phyloP scores from a whole-genome alignment of 2,329 filamentous ascomycete genomes.

The Fusarium chuoi region DNA sequence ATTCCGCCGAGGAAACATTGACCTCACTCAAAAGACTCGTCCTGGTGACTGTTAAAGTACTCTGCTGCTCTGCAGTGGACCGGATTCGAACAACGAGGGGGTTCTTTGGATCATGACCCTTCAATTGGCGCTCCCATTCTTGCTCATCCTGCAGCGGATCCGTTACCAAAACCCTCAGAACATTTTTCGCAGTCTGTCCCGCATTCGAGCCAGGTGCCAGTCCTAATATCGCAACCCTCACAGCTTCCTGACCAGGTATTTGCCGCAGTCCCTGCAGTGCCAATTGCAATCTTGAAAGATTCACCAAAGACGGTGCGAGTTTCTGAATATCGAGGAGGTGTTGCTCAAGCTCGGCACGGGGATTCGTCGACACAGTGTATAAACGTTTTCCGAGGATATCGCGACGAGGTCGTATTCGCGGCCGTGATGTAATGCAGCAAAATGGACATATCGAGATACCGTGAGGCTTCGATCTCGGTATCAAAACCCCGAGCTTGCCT shows the following conservation, averaged over 20 bases:
- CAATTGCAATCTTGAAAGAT: slow-evolving; percentile 76
- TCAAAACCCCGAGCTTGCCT: slow-evolving; percentile 44
- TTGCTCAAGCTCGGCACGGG: slow-evolving; percentile 66
- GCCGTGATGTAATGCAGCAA: slow-evolving; percentile 44
- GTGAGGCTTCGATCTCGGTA: slow-evolving; percentile 23
- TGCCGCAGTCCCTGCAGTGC: slow-evolving; percentile 73
- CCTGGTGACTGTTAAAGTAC: slow-evolving; percentile 45
- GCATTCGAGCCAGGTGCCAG: slow-evolving; percentile 53
- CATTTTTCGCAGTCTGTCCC: slow-evolving; percentile 64
- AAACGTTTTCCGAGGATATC: slow-evolving; percentile 42
- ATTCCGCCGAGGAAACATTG: slow-evolving; percentile 68
- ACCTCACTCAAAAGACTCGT: slow-evolving; percentile 64
- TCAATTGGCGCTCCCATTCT: slow-evolving; percentile 74
- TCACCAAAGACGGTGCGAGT: slow-evolving; percentile 69
- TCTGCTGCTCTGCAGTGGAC: slow-evolving; percentile 44
- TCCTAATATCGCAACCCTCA: slow-evolving; percentile 68
- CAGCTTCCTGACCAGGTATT: slow-evolving; percentile 64
- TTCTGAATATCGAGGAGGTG: slow-evolving; percentile 70
- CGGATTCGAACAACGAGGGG: slow-evolving; percentile 72
- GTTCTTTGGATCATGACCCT: slow-evolving; percentile 59
- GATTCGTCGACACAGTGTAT: slow-evolving; percentile 42
- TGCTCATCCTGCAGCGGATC: slow-evolving; percentile 73
- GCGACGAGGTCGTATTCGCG: slow-evolving; percentile 38
- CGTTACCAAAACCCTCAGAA: slow-evolving; percentile 76
- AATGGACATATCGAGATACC: slow-evolving; percentile 46